Base-by-base conservation (phyloP, 176 grass and related monocot genomes). In the Elymus sibiricus region DNA sequence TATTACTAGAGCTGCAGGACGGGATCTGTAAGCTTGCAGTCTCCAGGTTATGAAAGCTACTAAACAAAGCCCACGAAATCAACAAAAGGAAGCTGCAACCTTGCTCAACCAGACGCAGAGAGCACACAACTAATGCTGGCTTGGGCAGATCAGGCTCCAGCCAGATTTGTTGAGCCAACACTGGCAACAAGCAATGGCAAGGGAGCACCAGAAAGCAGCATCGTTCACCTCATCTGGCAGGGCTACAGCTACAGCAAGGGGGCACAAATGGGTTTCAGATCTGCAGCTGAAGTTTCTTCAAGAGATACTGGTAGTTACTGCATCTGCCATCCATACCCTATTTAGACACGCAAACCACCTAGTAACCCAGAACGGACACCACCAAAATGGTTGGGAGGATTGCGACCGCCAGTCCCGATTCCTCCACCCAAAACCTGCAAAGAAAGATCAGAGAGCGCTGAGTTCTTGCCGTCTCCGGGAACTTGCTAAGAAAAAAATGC, bases 361-460 rank as follows among this genome's bases (percentile, higher is more conserved):
- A 58, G 60, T 43, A 35, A 38, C 74, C 73, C 58, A 43, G 79
- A 91, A 91, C 22, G 77, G 78, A 77, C 28, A 70, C 24, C 24
- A 5, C 24, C 62, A 61, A 86, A 86, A 79, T 16, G 64, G 49
- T 26, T 19, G 2, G 17, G 47, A 21, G 55, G 76, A 90, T 67
- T 46, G 85, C 17, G 81, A 91, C 85, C 85, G 17, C 28, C 74
- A 43, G 43, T 3, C 58, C 32, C 21, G 64, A 84, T 64, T 40
- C 42, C 53, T 11, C 56, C 66, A 37, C 79, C 58, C 66, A 3
- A 76, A 84, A 79, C 85, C 85, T 85, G 89, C 39, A 81, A 34
- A 76, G 12, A 67, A 34, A 68, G 9, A 67, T 69, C 42, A 22
- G 28, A 34, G 14, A 42, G 16, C 21, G 14, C 19, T 84, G 7